Base-by-base conservation (phyloP, 2,329 filamentous ascomycete species). In the Paecilomyces sp. region DNA sequence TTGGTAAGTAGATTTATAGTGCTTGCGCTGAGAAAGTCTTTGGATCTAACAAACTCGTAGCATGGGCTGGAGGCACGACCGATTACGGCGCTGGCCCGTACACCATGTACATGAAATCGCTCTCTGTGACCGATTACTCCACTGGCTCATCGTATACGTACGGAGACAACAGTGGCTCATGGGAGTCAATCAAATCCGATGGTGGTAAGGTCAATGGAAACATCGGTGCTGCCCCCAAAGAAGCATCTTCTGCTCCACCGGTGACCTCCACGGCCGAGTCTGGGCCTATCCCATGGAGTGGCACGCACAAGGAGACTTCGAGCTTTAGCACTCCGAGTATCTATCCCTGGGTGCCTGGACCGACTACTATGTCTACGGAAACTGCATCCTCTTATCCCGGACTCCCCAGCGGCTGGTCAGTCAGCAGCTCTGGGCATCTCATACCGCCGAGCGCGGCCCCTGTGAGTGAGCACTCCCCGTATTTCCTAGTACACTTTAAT, bases 91-190 rank as follows among this genome's bases (percentile, higher is more conserved):
- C 87, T 63, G 93, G 90, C 0, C 94, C 94, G 0, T 99, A 89
- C 78, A 86, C 82, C 64, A 97, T 97, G 92, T 79, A 84, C 58
- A 87, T 97, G 70, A 84, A 88, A 74, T 89, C 84, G 31, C 76
- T 97, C 66, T 80, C 83, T 58, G 85, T 96, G 51, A 88, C 87
- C 57, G 94, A 99, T 79, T 99, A 97, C 79, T 97, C 92, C 24
- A 97, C 92, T 1, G 94, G 94, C 58, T 88, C 83, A 18, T 80
- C 88, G 63, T 99, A 99, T 80, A 81, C 79, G 60, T 99, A 97
- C 78, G 84, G 84, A 65, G 90, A 94, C 72, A 84, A 82, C 41
- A 88, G 83, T 55, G 94, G 94, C 55, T 84, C 81, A 24, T 96
- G 91, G 90, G 71, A 85, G 65, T 93, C 90, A 55, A 97, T 99